Base-by-base conservation (phyloP, 768 basidiomycete genomes). In the Tulasnella sp. region DNA sequence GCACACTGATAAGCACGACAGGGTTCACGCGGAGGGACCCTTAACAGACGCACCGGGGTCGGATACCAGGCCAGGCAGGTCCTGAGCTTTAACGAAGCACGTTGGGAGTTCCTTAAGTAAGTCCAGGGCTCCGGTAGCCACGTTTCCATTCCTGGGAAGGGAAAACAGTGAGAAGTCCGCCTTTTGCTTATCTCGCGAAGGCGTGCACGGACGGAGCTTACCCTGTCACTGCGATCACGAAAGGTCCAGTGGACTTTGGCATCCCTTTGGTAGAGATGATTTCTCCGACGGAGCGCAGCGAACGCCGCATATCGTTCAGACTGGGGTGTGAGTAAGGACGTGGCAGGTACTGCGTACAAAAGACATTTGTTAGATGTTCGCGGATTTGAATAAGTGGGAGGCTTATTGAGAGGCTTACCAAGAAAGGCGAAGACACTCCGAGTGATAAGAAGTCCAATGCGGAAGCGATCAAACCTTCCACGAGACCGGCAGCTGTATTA, bases 151-250 rank as follows among this genome's bases (percentile, higher is more conserved):
- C 12, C 93, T 94, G 62, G 69, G 67, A 36, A 19, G 36, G 29
- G n/a, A 8, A 34, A 52, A n/a, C 12, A 22, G 17, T 34, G 17
- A 59, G 32, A 42, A 71, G 26, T 67, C 9, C 63, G 22, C 9
- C 73, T 39, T 62, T 35, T 69, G 41, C 16, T 39, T 42, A 74
- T 44, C 42, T 68, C 35, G 39, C 63, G 62, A 9, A 63, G 73
- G 29, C 62, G 62, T 37, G 39, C 37, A 64, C 0, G 67, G 44
- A 9, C 11, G n/a, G 69, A 72, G 29, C 83, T 65, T 78, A 92
- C 91, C 94, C 94, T 29, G 93, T 95, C 59, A 95, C 77, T 19
- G 92, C 90, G 67, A 94, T 85, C 0, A 95, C 84, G 40, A 92
- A 86, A 0, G 95, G 94, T 2, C 91, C 93, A 0, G 90, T 81